Percentiles rank a stretch among this genome's conserved stretches.
Evolutionary conservation across 352 stramenopile species (phyloP).

Genomic region (Pythium dissotocum): DNA sequence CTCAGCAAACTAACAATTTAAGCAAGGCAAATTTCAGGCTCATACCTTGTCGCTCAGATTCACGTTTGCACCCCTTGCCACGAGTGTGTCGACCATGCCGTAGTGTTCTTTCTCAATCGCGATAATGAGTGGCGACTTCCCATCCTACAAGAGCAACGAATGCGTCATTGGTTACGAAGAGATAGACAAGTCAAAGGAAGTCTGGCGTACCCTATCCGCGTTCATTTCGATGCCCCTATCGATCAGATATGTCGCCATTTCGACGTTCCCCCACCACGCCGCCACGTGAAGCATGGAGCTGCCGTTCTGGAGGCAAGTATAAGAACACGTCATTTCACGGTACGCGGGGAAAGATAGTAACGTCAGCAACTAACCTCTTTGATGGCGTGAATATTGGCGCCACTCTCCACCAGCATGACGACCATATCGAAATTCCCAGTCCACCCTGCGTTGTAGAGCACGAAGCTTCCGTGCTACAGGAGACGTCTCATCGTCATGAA

Average conservation of each 20-base stretch:
- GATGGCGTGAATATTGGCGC: not conserved
- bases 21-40: not conserved
- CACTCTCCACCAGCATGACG: not conserved
- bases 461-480: not conserved
- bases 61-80: not conserved
- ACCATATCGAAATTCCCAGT: not conserved
- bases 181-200: not conserved
- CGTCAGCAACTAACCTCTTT: not conserved
- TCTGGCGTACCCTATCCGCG: not conserved
- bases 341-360: no score
- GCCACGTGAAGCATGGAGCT: not conserved
- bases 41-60: conserved; percentile 3
- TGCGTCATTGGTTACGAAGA: not conserved
- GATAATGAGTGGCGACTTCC: not conserved
- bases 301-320: not conserved
- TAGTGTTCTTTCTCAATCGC: not conserved
- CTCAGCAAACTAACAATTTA: no score
- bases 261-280: not conserved
- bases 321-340: no score
- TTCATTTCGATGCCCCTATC: not conserved
- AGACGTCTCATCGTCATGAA: not conserved
- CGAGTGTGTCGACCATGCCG: not conserved
- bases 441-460: not conserved
- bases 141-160: not conserved
- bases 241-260: not conserved